Base-by-base conservation (phyloP, 2,329 filamentous ascomycete species). In the Grosmannia clavigera region DNA sequence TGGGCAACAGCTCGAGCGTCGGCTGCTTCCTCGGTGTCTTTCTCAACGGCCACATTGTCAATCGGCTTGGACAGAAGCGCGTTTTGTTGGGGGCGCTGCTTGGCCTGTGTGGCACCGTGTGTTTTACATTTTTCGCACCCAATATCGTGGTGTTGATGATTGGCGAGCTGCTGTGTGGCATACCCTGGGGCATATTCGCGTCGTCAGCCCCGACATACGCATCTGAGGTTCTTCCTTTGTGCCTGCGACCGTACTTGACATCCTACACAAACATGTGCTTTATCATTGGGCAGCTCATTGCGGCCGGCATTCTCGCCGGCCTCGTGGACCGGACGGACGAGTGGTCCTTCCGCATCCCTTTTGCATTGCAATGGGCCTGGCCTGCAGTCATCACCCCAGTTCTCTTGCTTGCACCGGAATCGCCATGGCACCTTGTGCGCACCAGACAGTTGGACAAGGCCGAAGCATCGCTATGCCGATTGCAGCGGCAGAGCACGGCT, bases 1-100 rank as follows among this genome's bases (percentile, higher is more conserved):
- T 82, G 0, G 69, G 70, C 31, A 67, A 66, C 62, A 63, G 62
- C 58, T 55, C 74, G 0, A 68, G 71, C 19, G 72, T 76, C 10
- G 79, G 79, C 4, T 71, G 74, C 16, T 77, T 82, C 25, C 59
- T 81, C 3, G 80, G 79, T 1, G 70, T 78, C 3, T 68, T 78
- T 11, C 61, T 78, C 27, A 79, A 76, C 60, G 80, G 80, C 3
- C 71, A 77, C 58, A 64, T 80, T 12, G 73, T 76, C 16, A 71
- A 78, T 43, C 68, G 70, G 3, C 74, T 68, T 40, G 77, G 77
- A 0, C 75, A 76, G 53, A 69, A 73, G n/a, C 69, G 70, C 61
- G 75, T 74, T 0, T 72, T 81, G 61, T 68, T 81, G 10, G 71
- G 66, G 0, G 70, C 75, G 0, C 67, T 81, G 43, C 59, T 70